Evolutionary conservation across 1,284 basidiomycete genomes (phyloP).

Genomic region (Xanthoconium separans): DNA sequence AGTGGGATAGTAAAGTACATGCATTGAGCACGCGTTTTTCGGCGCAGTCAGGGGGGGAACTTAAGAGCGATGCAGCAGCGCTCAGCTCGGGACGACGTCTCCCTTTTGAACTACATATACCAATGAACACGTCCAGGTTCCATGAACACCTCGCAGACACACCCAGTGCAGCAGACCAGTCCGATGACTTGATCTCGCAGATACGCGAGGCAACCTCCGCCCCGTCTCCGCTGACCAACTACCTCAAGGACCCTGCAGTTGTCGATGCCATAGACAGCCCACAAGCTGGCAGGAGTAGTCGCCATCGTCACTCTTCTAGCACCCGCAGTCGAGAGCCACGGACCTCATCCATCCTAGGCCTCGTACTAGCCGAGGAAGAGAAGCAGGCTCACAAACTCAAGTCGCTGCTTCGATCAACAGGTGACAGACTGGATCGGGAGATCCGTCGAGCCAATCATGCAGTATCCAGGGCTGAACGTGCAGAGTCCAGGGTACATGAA

Average conservation of each 20-base stretch:
- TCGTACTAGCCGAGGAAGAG: conserved; percentile 62
- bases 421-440: conserved; percentile 58
- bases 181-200: conserved; percentile 28
- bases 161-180: conserved; percentile 10
- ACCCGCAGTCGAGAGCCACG: conserved; percentile 26
- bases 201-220: conserved; percentile 36
- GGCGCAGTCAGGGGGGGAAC: neutral
- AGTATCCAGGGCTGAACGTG: conserved; percentile 49
- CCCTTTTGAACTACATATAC: no score
- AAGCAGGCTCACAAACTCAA: conserved; percentile 58
- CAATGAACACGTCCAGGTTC: conserved; percentile 32
- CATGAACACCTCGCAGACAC: conserved; percentile 29
- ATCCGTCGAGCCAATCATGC: conserved; percentile 52
- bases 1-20: conserved; percentile 6
- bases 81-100: conserved; percentile 1
- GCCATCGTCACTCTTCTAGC: conserved; percentile 24
- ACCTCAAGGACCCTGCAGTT: conserved; percentile 33
- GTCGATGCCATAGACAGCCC: conserved; percentile 26
- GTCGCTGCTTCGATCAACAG: conserved; percentile 49
- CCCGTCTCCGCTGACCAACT: conserved; percentile 30
- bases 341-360: conserved; percentile 23
- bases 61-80: neutral
- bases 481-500: conserved; percentile 51
- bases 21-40: conserved; percentile 18
- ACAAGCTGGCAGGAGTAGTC: conserved; percentile 11